These are phyloP conservation scores for Backusella westeae DNA, from an alignment of 192 early-diverging fungal species.

Conservation along the genomic window DNA sequence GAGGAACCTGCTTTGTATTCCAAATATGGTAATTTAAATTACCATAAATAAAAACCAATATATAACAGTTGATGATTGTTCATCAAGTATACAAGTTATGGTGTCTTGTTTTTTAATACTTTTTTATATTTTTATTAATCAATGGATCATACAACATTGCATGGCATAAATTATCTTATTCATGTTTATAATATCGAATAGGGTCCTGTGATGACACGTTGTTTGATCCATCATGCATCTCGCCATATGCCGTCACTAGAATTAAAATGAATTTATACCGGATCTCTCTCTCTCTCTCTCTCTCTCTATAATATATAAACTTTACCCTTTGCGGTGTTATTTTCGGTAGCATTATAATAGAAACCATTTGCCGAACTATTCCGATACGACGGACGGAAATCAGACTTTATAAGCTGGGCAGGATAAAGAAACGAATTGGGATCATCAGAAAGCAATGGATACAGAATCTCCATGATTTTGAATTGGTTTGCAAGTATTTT, in stretches of 20 bases:
- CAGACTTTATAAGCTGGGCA: neutral
- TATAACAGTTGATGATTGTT: too few relatives aligned
- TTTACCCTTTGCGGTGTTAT: neutral
- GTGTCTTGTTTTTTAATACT: neutral
- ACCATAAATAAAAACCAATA: too few relatives aligned
- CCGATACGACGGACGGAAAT: neutral
- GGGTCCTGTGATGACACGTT: neutral
- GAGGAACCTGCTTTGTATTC: too few relatives aligned
- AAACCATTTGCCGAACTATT: neutral
- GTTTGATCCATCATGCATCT: neutral
- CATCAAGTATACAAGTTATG: neutral
- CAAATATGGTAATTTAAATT: too few relatives aligned
- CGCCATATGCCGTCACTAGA: neutral
- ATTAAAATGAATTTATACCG: neutral
- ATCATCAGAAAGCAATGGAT: slow-evolving; percentile 73
- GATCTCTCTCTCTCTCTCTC: neutral
- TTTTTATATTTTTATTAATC: neutral
- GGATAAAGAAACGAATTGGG: slow-evolving; percentile 62
- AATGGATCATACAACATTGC: neutral
- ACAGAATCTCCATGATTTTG: slow-evolving; percentile 67
- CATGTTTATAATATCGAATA: neutral
- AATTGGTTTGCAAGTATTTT: slow-evolving; percentile 64
- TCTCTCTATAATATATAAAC: neutral
- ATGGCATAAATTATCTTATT: slow-evolving; percentile 1
- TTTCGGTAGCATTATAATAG: neutral